phyloP scores from a whole-genome alignment of 805 yeast genomes.

The Kodamaea lidongshanica region DNA sequence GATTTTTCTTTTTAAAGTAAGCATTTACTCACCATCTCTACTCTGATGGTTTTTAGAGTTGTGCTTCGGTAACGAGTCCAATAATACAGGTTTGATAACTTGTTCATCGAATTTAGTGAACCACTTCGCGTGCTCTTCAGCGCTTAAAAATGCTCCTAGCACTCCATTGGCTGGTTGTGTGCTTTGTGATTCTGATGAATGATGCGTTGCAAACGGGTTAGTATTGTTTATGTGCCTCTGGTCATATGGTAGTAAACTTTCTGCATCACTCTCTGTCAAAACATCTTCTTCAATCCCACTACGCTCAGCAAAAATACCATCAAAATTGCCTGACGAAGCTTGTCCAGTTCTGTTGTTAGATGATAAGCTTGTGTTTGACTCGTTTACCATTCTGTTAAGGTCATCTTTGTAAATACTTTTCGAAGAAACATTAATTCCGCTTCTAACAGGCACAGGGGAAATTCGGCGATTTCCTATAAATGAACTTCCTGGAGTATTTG shows the following conservation, averaged over 20 bases:
- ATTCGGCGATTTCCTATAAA: constrained; percentile 22
- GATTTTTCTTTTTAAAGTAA: not conserved
- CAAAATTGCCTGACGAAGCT: constrained; percentile 8
- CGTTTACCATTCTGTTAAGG: constrained; percentile 22
- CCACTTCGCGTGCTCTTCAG: constrained; percentile 83
- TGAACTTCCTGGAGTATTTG: constrained; percentile 9
- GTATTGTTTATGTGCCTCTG: constrained; percentile 3
- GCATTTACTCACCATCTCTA: constrained; percentile 6
- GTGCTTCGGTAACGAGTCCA: constrained; percentile 41
- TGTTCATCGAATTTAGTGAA: constrained; percentile 90
- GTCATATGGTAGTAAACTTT: constrained; percentile 26
- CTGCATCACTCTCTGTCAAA: constrained; percentile 29
- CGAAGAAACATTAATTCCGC: constrained; percentile 6
- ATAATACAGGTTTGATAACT: constrained; percentile 83
- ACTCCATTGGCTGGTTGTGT: constrained; percentile 23
- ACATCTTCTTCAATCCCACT: constrained; percentile 19
- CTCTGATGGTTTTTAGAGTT: constrained; percentile 4
- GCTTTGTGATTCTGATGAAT: not conserved
- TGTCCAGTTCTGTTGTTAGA: constrained; percentile 10
- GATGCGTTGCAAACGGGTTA: not conserved
- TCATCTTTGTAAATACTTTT: constrained; percentile 17
- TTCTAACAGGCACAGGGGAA: constrained; percentile 8
- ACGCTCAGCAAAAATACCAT: constrained; percentile 4
- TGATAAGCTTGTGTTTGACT: constrained; percentile 23
- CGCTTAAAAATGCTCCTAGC: constrained; percentile 37